Evolutionary conservation across 2,329 filamentous ascomycete genomes (phyloP), one percentile per base, ranked within the genome.

Genomic region (Penicillium capsulatum): DNA sequence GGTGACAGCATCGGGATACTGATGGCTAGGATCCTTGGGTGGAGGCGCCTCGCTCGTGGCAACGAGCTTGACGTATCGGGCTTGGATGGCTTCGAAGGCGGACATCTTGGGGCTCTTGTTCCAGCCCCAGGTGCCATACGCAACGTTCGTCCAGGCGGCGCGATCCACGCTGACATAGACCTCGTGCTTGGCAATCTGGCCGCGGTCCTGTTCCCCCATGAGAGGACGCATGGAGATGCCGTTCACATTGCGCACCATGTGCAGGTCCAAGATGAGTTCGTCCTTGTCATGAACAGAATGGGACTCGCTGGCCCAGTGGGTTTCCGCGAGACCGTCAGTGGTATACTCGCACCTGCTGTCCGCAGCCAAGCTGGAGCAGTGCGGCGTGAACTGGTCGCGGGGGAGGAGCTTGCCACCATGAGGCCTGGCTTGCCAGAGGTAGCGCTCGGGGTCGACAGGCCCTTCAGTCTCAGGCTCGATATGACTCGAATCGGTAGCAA

Each of bases 111-210:
- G 27, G 3, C 45, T 47, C 20, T 42, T 48, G 34, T 53, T 49
- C 7, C 31, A 42, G 17, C 48, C 45, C 51, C 51, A 54, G 29
- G 39, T 44, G 7, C 50, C 50, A 28, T 54, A 54, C 3, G 51
- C 50, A 7, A 54, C 50, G n/a, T 31, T 34, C 3, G 17, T 38
- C 51, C 51, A 53, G 4, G 20, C 28, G 4, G 7, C 14, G 11
- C 17, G n/a, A 42, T 47, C 34, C 11, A 24, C 33, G 29, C 44
- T 47, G 6, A 41, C 2, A 10, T 33, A 44, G 15, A 47, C 38
- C 11, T 20, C 29, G 37, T 54, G 51, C 13, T 47, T 36, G 26
- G 34, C 36, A 28, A 52, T 52, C 35, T 37, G 41, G 8, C 48
- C 46, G 6, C 35, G 31, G 17, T 28, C 35, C n/a, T 38, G 26